Percentiles rank a stretch among this genome's conserved stretches.
These are phyloP conservation scores for Boehmeria nivea DNA, from an alignment of 306 rosid genomes.

Conservation along the genomic window DNA sequence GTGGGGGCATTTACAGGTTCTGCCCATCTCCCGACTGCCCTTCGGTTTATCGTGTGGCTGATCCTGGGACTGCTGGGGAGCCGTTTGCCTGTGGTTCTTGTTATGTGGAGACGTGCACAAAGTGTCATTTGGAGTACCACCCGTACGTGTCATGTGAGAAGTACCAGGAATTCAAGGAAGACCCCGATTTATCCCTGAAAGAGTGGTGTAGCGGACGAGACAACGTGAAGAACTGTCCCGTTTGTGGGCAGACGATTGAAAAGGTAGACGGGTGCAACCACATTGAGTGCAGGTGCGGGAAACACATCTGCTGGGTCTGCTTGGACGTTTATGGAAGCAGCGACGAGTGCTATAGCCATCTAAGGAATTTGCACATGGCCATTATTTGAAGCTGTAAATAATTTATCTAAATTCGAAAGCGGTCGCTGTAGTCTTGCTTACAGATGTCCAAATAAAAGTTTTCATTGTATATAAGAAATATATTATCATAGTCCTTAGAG, in stretches of 20 bases:
- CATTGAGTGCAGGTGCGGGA: constrained; percentile 77
- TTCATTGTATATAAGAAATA: too few relatives aligned
- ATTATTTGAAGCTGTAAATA: constrained; percentile 32
- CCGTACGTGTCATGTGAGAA: constrained; percentile 68
- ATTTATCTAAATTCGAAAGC: neutral
- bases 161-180: constrained; percentile 68
- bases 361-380: constrained; percentile 57
- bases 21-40: constrained; percentile 97
- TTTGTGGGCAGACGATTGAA: constrained; percentile 66
- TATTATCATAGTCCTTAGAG: too few relatives aligned
- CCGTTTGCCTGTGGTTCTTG: constrained; percentile 84
- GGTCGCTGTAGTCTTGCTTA: too few relatives aligned
- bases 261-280: constrained; percentile 93
- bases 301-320: constrained; percentile 91
- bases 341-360: constrained; percentile 69
- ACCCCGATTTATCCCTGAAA: constrained; percentile 73
- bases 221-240: constrained; percentile 66
- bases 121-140: constrained; percentile 86
- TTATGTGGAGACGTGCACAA: constrained; percentile 72
- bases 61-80: constrained; percentile 36
- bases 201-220: constrained; percentile 79
- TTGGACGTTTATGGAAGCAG: constrained; percentile 47
- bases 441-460: too few relatives aligned
- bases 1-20: constrained; percentile 60
- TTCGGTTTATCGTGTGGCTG: constrained; percentile 62